phyloP scores from a whole-genome alignment of 331 rosid species.

The Cydonia oblonga region DNA sequence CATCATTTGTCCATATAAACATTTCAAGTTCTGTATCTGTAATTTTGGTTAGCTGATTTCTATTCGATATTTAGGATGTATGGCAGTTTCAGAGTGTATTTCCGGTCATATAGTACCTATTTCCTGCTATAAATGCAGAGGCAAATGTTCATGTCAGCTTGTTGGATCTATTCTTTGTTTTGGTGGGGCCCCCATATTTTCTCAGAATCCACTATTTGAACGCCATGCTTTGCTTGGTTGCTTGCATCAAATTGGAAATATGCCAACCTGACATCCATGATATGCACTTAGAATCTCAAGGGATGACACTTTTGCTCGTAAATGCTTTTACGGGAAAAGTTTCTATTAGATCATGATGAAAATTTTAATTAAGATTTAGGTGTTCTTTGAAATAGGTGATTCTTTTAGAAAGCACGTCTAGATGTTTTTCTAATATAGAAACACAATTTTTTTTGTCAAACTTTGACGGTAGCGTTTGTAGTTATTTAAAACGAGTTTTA shows the following conservation, averaged over 20 bases:
- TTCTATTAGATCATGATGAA: too few species aligned
- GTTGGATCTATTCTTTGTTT: background rate
- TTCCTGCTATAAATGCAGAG: conserved; percentile 17
- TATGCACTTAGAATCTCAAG: background rate
- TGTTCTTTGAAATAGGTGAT: background rate
- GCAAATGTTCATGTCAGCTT: conserved; percentile 1
- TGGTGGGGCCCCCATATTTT: background rate
- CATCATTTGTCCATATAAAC: conserved; percentile 43
- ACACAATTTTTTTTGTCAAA: background rate
- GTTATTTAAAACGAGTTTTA: too few species aligned
- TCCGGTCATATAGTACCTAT: conserved; percentile 9
- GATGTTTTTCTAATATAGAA: too few species aligned
- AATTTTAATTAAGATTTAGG: background rate
- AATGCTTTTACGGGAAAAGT: background rate
- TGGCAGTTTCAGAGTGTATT: conserved; percentile 21
- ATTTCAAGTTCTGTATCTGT: conserved; percentile 36
- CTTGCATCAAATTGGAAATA: background rate
- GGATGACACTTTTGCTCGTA: background rate
- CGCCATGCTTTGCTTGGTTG: background rate
- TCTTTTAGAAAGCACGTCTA: background rate
- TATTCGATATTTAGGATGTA: conserved; percentile 33
- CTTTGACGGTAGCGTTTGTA: too few species aligned
- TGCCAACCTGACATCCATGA: too few species aligned
- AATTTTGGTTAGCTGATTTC: conserved; percentile 26
- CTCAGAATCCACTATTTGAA: background rate